Evolutionary conservation across 2,329 filamentous ascomycete genomes (phyloP).

Genomic region (Pyricularia sp.): DNA sequence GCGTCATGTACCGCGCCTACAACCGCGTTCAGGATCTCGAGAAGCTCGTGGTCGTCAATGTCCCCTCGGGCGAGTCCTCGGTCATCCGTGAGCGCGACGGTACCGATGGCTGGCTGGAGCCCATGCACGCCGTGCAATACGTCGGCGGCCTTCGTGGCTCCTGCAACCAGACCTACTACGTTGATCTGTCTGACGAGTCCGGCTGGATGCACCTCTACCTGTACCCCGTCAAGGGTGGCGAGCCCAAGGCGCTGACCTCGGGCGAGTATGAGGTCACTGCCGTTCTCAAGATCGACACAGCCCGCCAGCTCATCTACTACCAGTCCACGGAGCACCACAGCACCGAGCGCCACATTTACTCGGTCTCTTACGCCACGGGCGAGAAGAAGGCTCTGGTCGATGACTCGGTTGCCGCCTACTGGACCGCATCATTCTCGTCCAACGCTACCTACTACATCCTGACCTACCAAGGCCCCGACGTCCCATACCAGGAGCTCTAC

Average conservation of each 20-base stretch:
- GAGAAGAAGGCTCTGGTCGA: conserved; percentile 67
- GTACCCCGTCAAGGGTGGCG: conserved; percentile 75
- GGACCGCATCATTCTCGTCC: conserved; percentile 73
- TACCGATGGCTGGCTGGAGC: conserved; percentile 86
- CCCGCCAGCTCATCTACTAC: conserved; percentile 85
- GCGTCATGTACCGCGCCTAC: conserved; percentile 52
- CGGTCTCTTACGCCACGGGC: conserved; percentile 73
- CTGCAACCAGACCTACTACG: conserved; percentile 36
- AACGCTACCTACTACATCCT: conserved; percentile 75
- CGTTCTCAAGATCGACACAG: conserved; percentile 76
- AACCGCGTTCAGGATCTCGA: conserved; percentile 89
- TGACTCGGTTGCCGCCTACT: conserved; percentile 64
- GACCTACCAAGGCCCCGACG: conserved; percentile 70
- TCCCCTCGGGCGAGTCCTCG: conserved; percentile 61
- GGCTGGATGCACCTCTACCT: conserved; percentile 82
- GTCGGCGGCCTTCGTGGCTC: conserved; percentile 63
- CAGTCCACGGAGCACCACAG: conserved; percentile 76
- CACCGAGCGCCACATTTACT: conserved; percentile 86
- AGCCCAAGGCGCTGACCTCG: conserved; percentile 76
- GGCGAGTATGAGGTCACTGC: conserved; percentile 88
- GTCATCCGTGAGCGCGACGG: conserved; percentile 75
- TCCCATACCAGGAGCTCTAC: conserved; percentile 86
- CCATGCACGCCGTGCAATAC: conserved; percentile 74
- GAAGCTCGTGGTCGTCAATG: conserved; percentile 79
- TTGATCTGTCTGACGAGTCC: conserved; percentile 61